Evolutionary conservation across 805 yeast genomes (phyloP).

Genomic region (Komagataella mondaviorum): DNA sequence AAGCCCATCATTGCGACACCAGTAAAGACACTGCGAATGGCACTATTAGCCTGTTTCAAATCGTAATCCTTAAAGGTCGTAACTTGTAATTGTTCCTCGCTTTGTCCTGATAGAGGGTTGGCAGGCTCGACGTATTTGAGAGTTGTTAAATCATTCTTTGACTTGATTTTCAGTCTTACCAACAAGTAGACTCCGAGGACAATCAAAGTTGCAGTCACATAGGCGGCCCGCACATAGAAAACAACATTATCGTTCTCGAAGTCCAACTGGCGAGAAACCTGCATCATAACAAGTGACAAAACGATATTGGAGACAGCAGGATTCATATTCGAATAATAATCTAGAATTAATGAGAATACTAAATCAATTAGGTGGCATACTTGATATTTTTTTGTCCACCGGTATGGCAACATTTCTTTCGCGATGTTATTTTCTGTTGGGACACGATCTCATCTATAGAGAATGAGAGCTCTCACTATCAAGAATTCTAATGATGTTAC

Average conservation of each 20-base stretch:
- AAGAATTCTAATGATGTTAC: too few relatives aligned
- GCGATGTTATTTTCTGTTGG: neutral
- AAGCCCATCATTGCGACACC: constrained; percentile 94
- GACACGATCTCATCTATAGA: neutral
- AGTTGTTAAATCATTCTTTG: constrained; percentile 83
- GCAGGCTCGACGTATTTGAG: constrained; percentile 85
- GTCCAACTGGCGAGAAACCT: constrained; percentile 77
- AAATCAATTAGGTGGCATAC: neutral
- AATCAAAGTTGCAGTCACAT: constrained; percentile 49
- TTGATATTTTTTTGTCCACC: neutral
- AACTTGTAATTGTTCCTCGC: constrained; percentile 63
- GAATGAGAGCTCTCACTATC: too few relatives aligned
- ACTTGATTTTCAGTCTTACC: constrained; percentile 44
- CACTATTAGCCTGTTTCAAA: constrained; percentile 66
- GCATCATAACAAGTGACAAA: constrained; percentile 95
- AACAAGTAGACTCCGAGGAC: constrained; percentile 56
- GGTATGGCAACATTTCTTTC: neutral
- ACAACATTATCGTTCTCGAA: constrained; percentile 72
- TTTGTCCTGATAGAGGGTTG: constrained; percentile 62
- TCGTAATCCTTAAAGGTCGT: constrained; percentile 95
- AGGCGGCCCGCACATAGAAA: constrained; percentile 63
- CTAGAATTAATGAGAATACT: neutral
- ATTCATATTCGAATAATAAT: constrained; percentile 35
- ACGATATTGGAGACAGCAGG: constrained; percentile 80
- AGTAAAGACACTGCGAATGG: constrained; percentile 75